Evolutionary conservation across 2,329 filamentous ascomycete species (phyloP).

Genomic region (Neofusicoccum umdonicola): DNA sequence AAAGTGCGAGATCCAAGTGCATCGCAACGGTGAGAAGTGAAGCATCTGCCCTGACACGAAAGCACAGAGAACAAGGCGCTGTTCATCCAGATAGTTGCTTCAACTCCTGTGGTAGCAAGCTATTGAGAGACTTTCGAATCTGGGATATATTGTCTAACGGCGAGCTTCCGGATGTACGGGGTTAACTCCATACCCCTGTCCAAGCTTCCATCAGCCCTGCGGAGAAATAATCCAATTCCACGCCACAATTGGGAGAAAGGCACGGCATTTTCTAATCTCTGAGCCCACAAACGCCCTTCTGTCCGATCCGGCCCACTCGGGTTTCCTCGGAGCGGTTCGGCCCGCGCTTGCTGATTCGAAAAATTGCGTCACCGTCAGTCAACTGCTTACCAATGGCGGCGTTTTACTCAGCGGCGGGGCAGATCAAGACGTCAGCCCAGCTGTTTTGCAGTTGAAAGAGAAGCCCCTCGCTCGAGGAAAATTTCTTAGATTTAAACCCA

Average conservation of each 20-base stretch:
- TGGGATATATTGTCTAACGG: too few relatives aligned
- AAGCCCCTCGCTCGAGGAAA: too few relatives aligned
- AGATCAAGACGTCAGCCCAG: constrained; percentile 6
- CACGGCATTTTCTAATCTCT: background rate
- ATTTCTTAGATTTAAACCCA: too few relatives aligned
- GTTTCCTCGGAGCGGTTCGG: constrained; percentile 8
- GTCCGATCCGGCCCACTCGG: background rate
- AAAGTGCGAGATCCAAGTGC: too few relatives aligned
- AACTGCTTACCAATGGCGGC: constrained; percentile 1
- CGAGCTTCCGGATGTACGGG: too few relatives aligned
- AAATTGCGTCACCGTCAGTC: background rate
- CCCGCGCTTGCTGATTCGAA: background rate
- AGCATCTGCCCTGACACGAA: too few relatives aligned
- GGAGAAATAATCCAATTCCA: background rate
- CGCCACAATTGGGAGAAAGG: background rate
- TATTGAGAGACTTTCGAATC: too few relatives aligned
- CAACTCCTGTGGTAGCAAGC: too few relatives aligned
- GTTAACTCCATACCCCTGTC: background rate
- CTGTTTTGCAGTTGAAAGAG: background rate
- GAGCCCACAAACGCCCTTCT: background rate
- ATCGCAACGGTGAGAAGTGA: too few relatives aligned
- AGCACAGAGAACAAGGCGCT: too few relatives aligned
- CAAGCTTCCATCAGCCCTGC: background rate
- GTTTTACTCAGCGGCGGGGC: constrained; percentile 1
- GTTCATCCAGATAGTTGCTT: too few relatives aligned